Evolutionary conservation across 2,329 filamentous ascomycete species (phyloP), one percentile per base, ranked within the genome.

Genomic region (Aspergillus neoniger): DNA sequence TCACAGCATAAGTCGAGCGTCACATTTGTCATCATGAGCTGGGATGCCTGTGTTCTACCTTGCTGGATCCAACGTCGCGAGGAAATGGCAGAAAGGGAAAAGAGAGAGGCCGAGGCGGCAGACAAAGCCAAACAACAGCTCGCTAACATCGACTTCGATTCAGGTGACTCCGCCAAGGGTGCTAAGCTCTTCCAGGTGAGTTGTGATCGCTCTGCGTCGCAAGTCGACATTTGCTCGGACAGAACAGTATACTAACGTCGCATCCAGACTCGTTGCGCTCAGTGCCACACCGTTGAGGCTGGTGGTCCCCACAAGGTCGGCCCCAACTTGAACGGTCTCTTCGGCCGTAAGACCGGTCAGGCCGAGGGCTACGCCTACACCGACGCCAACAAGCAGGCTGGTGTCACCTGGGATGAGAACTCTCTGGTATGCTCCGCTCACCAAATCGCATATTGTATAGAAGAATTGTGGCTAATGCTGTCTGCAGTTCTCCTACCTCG

Each of bases 381-480:
- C 81, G 95, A 99, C 78, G 95, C 94, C 87, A 99, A 99, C 91
- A 98, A 98, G 90, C 83, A 90, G 77, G 96, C 96, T 86, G 93
- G 89, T 75, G 88, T 99, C 73, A 85, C 82, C 74, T 99, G 95
- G 95, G 82, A 92, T 71, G 88, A 96, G 77, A 80, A 88, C 68
- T 90, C 91, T 81, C 87, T 99, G 74, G 91, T 94, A 86, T 61
- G 86, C 77, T 9, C 10, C 19, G n/a, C 49, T 5, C 21, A 14
- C 7, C 30, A 17, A 21, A 17, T 8, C 6, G 8, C 17, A 44
- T 19, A 39, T 17, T 10, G 21, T 5, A n/a, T 23, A 3, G 17
- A 28, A 54, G 10, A 36, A 10, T 12, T 3, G 25, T 30, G 61
- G 43, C 68, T 67, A 63, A 70, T 43, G 43, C 36, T 32, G 53